phyloP scores from a whole-genome alignment of 495 filamentous ascomycete species.

The Clavariopsis aquatica region DNA sequence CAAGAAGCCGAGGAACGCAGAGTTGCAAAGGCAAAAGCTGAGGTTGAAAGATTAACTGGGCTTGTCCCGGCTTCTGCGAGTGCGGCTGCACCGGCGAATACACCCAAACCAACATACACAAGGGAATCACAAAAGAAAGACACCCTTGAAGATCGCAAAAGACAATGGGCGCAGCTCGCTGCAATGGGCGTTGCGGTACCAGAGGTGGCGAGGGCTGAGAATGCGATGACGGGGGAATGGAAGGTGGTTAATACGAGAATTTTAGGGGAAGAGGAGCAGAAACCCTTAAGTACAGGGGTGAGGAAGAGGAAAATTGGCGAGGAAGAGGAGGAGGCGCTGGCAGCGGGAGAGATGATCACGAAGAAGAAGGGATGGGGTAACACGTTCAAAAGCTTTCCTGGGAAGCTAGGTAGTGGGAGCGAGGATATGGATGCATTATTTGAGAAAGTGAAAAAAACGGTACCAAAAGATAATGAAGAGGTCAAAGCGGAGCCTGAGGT shows the following conservation, averaged over 20 bases:
- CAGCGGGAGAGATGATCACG: conserved; percentile 59
- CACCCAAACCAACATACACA: conserved; percentile 18
- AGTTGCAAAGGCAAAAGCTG: conserved; percentile 75
- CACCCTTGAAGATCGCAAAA: conserved; percentile 71
- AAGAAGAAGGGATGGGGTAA: conserved; percentile 76
- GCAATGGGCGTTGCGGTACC: conserved; percentile 86
- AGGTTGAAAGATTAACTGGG: conserved; percentile 84
- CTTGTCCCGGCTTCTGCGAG: conserved; percentile 51
- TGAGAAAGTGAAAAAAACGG: conserved; percentile 42
- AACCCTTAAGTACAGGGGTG: conserved; percentile 54
- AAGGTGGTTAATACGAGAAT: conserved; percentile 63
- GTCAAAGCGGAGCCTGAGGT: conserved; percentile 48
- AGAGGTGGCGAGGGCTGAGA: conserved; percentile 70
- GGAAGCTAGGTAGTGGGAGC: conserved; percentile 48
- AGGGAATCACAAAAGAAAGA: conserved; percentile 44
- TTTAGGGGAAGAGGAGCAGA: conserved; percentile 42
- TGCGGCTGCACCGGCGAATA: conserved; percentile 22
- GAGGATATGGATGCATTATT: conserved; percentile 73
- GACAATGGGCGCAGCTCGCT: conserved; percentile 81
- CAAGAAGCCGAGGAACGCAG: conserved; percentile 78
- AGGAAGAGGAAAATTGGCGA: conserved; percentile 67
- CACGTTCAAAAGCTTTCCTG: conserved; percentile 65
- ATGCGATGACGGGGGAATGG: conserved; percentile 94
- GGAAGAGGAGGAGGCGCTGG: conserved; percentile 64
- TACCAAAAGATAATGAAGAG: conserved; percentile 40